A percentile compares a stretch with the other conserved stretches of the same genome.
These are phyloP conservation scores for Phytophthora hybrid DNA, from an alignment of 352 stramenopile species.

Conservation along the genomic window DNA sequence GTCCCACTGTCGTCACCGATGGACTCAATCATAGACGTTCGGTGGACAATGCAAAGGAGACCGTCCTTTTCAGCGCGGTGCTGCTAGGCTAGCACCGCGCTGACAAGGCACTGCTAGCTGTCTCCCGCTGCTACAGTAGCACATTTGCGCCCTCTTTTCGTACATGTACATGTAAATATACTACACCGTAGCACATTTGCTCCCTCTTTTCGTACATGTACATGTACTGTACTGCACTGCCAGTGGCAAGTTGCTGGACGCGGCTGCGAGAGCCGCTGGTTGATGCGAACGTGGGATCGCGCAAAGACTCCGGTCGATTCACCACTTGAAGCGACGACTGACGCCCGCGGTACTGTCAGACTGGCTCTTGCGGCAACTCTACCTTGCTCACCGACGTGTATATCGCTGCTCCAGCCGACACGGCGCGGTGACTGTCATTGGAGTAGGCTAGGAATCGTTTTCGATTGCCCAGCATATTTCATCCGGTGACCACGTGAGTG, in stretches of 20 bases:
- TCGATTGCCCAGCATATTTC: too few relatives aligned
- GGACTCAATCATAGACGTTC: not conserved
- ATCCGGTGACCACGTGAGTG: too few relatives aligned
- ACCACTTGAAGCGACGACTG: not conserved
- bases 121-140: too few relatives aligned
- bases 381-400: not conserved
- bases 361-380: not conserved
- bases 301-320: not conserved
- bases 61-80: too few relatives aligned
- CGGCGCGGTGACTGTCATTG: too few relatives aligned
- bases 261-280: not conserved
- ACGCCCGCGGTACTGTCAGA: not conserved
- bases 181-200: too few relatives aligned
- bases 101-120: too few relatives aligned
- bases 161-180: not conserved
- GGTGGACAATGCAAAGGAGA: not conserved
- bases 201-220: too few relatives aligned
- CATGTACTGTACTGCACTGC: too few relatives aligned
- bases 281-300: not conserved
- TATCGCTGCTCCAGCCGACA: not conserved
- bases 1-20: constrained; percentile 2
- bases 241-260: not conserved
- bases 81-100: too few relatives aligned
- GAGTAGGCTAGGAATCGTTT: too few relatives aligned
- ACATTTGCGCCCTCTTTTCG: too few relatives aligned